These are phyloP conservation scores for Basidiobolus meristosporus DNA, from an alignment of 371 early-diverging fungal genomes.

Conservation along the genomic window DNA sequence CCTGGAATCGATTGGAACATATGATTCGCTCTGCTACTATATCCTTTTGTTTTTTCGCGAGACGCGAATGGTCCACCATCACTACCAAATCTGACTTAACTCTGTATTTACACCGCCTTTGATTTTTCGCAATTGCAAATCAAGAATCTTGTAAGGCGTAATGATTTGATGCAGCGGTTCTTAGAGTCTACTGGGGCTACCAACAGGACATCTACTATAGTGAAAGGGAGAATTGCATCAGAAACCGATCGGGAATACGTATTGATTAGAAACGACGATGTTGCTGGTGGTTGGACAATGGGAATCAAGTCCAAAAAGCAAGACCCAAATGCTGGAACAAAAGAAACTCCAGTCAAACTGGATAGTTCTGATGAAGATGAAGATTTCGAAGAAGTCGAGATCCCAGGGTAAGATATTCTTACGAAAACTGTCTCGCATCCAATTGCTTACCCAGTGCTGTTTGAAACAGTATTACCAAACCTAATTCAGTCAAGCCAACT, in stretches of 20 bases:
- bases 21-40: constrained; percentile 38
- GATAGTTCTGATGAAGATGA: not conserved
- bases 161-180: constrained; percentile 65
- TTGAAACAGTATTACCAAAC: not conserved
- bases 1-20: constrained; percentile 45
- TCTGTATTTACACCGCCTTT: constrained; percentile 23
- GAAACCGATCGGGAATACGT: constrained; percentile 66
- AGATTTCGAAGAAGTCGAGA: no score
- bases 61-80: not conserved
- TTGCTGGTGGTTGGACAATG: constrained; percentile 49
- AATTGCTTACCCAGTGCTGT: not conserved
- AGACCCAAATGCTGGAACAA: no score
- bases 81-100: not conserved
- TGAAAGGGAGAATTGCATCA: constrained; percentile 47
- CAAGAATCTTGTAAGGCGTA: constrained; percentile 58
- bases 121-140: constrained; percentile 89
- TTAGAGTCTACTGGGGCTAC: constrained; percentile 26
- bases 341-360: no score
- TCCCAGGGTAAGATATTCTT: no score
- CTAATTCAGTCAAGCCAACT: constrained; percentile 2
- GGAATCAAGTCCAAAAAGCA: no score
- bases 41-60: constrained; percentile 2
- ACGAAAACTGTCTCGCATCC: no score
- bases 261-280: constrained; percentile 61
- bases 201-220: constrained; percentile 3